Percentiles rank a stretch among this genome's conserved stretches.
Conservation (phyloP, 371 early-diverging fungal species). For the Entomophthora muscae region DNA sequence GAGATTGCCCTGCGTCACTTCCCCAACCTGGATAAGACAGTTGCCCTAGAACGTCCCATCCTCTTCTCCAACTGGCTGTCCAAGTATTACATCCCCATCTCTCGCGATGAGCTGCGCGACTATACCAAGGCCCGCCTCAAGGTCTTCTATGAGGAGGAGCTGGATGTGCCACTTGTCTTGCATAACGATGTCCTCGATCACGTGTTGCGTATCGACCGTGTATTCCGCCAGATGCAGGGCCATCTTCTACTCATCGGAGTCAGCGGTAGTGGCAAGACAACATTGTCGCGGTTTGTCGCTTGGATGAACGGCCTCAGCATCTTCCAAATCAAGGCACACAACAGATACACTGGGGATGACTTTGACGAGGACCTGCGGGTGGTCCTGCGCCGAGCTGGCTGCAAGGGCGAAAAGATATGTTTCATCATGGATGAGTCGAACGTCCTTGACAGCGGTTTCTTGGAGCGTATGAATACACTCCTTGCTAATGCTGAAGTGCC, state of each 20-base stretch:
- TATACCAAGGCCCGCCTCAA: conserved; percentile 88
- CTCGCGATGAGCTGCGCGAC: conserved; percentile 74
- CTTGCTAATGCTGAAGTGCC: conserved; percentile 97
- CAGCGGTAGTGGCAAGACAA: conserved; percentile 90
- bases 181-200: conserved; percentile 96
- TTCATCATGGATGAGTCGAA: conserved; percentile 97
- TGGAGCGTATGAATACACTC: conserved; percentile 97
- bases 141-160: conserved; percentile 97
- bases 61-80: conserved; percentile 95
- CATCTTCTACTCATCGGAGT: conserved; percentile 95
- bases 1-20: conserved; percentile 72
- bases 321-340: conserved; percentile 92
- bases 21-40: conserved; percentile 51
- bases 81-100: conserved; percentile 78
- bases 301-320: conserved; percentile 98
- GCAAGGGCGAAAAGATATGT: conserved; percentile 94
- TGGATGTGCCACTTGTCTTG: conserved; percentile 87
- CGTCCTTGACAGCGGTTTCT: conserved; percentile 86
- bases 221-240: conserved; percentile 94
- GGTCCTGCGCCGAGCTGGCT: conserved; percentile 82
- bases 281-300: conserved; percentile 90
- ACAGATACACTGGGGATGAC: conserved; percentile 89
- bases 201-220: conserved; percentile 93
- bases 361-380: conserved; percentile 93
- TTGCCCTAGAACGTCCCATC: conserved; percentile 76